Base-by-base conservation (phyloP, 768 basidiomycete species). In the Suillus paluster region DNA sequence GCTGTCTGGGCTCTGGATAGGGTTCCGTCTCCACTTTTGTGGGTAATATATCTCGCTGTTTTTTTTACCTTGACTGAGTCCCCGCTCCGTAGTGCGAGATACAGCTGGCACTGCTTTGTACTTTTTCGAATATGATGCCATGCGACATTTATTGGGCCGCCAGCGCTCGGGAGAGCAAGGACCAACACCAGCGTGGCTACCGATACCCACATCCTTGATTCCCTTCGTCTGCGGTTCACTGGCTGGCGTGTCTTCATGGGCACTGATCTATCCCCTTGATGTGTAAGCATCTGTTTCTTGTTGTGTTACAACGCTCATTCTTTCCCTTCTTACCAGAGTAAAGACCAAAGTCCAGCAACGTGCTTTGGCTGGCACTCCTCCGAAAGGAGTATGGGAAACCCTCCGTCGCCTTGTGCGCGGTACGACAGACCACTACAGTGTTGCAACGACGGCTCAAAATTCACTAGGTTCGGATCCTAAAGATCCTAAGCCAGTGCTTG, bases 261-360 rank as follows among this genome's bases (percentile, higher is more conserved):
- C 91, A 50, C 73, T 93, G 34, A 96, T 98, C 62, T 98, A 98
- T 81, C 95, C 95, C 14, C 83, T 97, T 57, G 95, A 97, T 72
- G 95, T 97, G 91, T 92, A 78, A 75, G 88, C 77, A 3, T 15
- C 10, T 23, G 34, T 50, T n/a, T 57, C 49, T 25, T 30, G 19
- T 23, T 8, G 36, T 9, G 36, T 42, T 36, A 39, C 23, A 57
- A 45, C 42, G 49, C 46, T 49, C 50, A 64, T 60, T 58, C 44
- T 17, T 9, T 2, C n/a, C 3, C 12, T 61, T 66, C 50, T 64
- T 36, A 64, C 21, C 65, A 93, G 91, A 46, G 91, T 95, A 49
- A 94, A 97, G 83, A 98, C 96, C 0, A 97, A 96, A 77, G 83
- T 96, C n/a, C 96, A 98, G 74, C 92, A 96, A 75, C 87, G 96